Base-by-base conservation (phyloP, 2,329 filamentous ascomycete genomes). In the Calonectria hongkongensis region DNA sequence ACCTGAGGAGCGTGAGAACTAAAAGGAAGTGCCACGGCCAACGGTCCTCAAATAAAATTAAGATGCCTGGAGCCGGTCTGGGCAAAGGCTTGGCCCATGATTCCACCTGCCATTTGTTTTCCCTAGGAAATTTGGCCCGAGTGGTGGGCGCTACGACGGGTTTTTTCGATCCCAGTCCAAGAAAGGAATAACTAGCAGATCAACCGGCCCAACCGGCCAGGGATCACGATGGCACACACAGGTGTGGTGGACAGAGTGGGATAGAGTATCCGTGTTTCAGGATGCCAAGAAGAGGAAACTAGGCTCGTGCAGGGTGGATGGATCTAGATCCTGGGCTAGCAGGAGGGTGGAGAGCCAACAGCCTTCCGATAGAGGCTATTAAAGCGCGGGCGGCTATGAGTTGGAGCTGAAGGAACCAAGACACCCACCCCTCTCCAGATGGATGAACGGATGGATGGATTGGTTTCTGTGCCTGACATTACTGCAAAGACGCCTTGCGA, bases 141-240 rank as follows among this genome's bases (percentile, higher is more conserved):
- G 66, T 36, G 64, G 65, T 68, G 62, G 69, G 58, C 48, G 51
- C 54, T 63, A 60, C 70, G 65, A 74, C 71, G 71, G 69, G 74
- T 75, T 50, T 71, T 70, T 51, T 41, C 50, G 66, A 70, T 41
- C 47, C 71, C 66, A 66, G 56, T 45, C 27, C 68, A 48, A 68
- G 60, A 48, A 56, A 39, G 66, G 47, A 28, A n/a, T 50, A 67
- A 72, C 54, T 67, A 66, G 74, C 65, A 79, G 77, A 79, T 79
- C 77, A 73, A 68, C 72, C 41, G 33, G 45, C 70, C 69, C 70
- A 65, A 64, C 65, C 36, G 51, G 41, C 66, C 51, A 60, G 51
- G 54, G 66, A 27, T 39, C 51, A 50, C 51, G 41, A 68, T 62
- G 43, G 30, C 54, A 28, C 54, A 47, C 66, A 25, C 66, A 58